A percentile compares a stretch with the other conserved stretches of the same genome.
phyloP scores from a whole-genome alignment of 2,329 filamentous ascomycete genomes.

The Botrytis squamosa region DNA sequence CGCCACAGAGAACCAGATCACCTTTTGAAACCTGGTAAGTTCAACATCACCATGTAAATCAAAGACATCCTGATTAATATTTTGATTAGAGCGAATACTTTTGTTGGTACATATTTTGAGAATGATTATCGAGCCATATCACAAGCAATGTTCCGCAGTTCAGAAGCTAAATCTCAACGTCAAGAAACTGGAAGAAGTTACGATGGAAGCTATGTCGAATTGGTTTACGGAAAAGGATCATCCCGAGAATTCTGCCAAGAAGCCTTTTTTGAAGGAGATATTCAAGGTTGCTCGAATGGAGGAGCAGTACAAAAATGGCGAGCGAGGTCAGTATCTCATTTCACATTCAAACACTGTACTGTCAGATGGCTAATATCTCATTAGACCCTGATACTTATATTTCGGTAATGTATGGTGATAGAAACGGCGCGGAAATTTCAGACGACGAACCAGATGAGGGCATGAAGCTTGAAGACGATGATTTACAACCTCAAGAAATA shows the following conservation, averaged over 20 bases:
- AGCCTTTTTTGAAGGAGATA: constrained; percentile 56
- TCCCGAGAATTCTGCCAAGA: constrained; percentile 54
- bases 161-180: constrained; percentile 50
- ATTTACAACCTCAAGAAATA: constrained; percentile 29
- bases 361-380: neutral
- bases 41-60: neutral
- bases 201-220: constrained; percentile 55
- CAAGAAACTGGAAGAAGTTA: constrained; percentile 57
- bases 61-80: neutral
- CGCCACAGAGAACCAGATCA: constrained; percentile 74
- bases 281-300: constrained; percentile 60
- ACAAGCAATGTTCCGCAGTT: constrained; percentile 46
- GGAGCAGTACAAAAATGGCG: constrained; percentile 54
- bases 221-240: constrained; percentile 59
- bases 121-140: constrained; percentile 46
- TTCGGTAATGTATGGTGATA: constrained; percentile 31
- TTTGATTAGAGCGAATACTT: constrained; percentile 53
- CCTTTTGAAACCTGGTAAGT: constrained; percentile 62
- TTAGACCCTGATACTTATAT: constrained; percentile 27
- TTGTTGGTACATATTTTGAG: constrained; percentile 60
- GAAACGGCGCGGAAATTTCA: constrained; percentile 24
- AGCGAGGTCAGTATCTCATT: constrained; percentile 51
- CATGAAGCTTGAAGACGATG: constrained; percentile 31
- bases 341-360: neutral
- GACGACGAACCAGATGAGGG: constrained; percentile 29